Evolutionary conservation across 768 basidiomycete genomes (phyloP).

Genomic region (Lanmaoa rubissima): DNA sequence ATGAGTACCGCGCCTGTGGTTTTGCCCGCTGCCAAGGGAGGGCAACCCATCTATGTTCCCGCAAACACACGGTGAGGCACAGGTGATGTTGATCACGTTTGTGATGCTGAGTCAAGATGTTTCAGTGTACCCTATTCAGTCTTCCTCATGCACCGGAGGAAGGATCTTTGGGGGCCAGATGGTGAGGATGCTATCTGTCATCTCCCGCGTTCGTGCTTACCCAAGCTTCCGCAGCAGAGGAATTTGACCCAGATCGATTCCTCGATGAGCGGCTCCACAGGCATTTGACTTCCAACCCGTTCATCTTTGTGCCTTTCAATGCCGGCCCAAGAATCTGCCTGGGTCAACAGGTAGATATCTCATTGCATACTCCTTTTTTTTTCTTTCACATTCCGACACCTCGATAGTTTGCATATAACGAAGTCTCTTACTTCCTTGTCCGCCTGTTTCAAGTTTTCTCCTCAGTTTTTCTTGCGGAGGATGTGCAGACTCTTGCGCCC

Average conservation of each 20-base stretch:
- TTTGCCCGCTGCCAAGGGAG: slow-evolving; percentile 23
- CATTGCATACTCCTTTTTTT: not conserved
- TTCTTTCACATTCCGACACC: slow-evolving; percentile 1
- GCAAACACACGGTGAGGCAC: slow-evolving; percentile 27
- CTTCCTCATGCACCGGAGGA: slow-evolving; percentile 57
- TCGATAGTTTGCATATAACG: slow-evolving; percentile 60
- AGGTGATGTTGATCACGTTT: not conserved
- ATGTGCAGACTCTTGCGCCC: slow-evolving; percentile 48
- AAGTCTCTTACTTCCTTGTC: slow-evolving; percentile 60
- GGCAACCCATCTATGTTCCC: slow-evolving; percentile 34
- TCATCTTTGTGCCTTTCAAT: slow-evolving; percentile 46
- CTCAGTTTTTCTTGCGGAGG: slow-evolving; percentile 41
- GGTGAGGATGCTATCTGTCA: slow-evolving; percentile 32
- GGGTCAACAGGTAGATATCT: slow-evolving; percentile 33
- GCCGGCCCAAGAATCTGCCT: slow-evolving; percentile 40
- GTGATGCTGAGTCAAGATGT: not conserved
- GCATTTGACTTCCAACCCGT: slow-evolving; percentile 53
- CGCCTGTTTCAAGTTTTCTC: slow-evolving; percentile 56
- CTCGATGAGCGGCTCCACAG: slow-evolving; percentile 56
- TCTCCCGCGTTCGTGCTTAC: not conserved
- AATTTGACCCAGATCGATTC: slow-evolving; percentile 68
- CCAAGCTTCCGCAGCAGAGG: slow-evolving; percentile 37
- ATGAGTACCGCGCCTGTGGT: slow-evolving; percentile 20
- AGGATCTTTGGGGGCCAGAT: slow-evolving; percentile 67
- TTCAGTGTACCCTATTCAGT: slow-evolving; percentile 46